These are phyloP conservation scores for Botryobasidium botryosum DNA, from an alignment of 768 basidiomycete genomes.

Conservation along the genomic window DNA sequence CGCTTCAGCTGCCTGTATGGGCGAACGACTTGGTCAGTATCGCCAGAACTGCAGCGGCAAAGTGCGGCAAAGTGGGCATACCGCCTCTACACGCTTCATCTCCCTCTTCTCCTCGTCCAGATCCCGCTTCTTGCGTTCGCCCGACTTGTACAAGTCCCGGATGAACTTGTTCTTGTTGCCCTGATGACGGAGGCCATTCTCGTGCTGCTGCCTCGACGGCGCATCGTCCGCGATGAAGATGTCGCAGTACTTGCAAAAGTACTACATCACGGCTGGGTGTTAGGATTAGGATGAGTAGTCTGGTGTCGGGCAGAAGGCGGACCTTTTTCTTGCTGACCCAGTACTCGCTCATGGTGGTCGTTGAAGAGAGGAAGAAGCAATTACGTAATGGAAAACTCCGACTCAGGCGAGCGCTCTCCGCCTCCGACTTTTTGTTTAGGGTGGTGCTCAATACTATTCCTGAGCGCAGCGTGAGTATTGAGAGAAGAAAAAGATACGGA, in stretches of 20 bases:
- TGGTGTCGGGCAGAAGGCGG: background rate
- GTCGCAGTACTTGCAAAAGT: slow-evolving; percentile 94
- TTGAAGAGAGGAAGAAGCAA: too few relatives aligned
- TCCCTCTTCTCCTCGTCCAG: slow-evolving; percentile 73
- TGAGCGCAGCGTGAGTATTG: too few relatives aligned
- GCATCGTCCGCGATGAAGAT: slow-evolving; percentile 94
- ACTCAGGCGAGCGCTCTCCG: too few relatives aligned
- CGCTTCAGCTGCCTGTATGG: slow-evolving; percentile 50
- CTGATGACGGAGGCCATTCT: slow-evolving; percentile 84
- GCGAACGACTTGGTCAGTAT: background rate
- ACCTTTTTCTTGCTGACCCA: slow-evolving; percentile 78
- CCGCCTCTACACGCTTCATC: slow-evolving; percentile 74
- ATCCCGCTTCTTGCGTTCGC: slow-evolving; percentile 76
- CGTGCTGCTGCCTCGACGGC: slow-evolving; percentile 80
- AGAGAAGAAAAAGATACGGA: too few relatives aligned
- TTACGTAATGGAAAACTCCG: too few relatives aligned
- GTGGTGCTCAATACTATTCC: too few relatives aligned
- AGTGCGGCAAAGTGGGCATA: slow-evolving; percentile 20
- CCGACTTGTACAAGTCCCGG: slow-evolving; percentile 79
- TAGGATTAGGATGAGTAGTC: background rate
- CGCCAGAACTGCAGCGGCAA: too few relatives aligned
- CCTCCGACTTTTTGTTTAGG: too few relatives aligned
- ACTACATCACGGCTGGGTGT: slow-evolving; percentile 18
- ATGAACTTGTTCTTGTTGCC: slow-evolving; percentile 90
- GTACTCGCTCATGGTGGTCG: slow-evolving; percentile 76